Conservation (phyloP, 2,329 filamentous ascomycete species). For the Penicillium sp. region DNA sequence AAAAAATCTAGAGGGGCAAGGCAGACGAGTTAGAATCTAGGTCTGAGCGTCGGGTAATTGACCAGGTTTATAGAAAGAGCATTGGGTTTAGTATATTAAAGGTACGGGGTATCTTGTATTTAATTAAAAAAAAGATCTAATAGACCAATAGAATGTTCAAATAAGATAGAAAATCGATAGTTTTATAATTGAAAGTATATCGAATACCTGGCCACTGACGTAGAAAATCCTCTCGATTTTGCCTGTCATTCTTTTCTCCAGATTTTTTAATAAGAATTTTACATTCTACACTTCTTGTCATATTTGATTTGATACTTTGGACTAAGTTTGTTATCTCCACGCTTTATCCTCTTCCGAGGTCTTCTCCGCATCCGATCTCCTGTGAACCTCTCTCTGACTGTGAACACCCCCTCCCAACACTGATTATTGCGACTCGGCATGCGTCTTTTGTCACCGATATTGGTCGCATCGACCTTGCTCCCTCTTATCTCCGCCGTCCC, state of each 20-base stretch:
- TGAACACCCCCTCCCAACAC: background rate
- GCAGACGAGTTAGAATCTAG: constrained; percentile 10
- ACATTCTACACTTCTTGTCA: background rate
- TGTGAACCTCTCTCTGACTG: background rate
- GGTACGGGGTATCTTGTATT: background rate
- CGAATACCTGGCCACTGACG: constrained; percentile 1
- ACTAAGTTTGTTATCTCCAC: background rate
- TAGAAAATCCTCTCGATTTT: background rate
- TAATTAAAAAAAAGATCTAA: background rate
- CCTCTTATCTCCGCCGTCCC: constrained; percentile 32
- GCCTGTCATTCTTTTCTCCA: background rate
- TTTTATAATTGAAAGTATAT: background rate
- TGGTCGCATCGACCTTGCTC: constrained; percentile 19
- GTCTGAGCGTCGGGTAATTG: constrained; percentile 6
- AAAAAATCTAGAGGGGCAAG: constrained; percentile 8
- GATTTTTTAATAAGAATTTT: background rate
- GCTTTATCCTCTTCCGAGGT: background rate
- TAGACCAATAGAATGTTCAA: background rate
- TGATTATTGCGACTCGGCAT: background rate
- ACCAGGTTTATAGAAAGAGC: background rate
- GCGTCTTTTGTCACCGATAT: constrained; percentile 13
- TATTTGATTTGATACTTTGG: background rate
- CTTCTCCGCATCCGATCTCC: background rate
- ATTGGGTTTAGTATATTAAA: background rate
- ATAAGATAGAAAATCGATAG: too few species aligned